Evolutionary conservation across 129 eudicot genomes (phyloP).

Genomic region (Glebionis coronaria): DNA sequence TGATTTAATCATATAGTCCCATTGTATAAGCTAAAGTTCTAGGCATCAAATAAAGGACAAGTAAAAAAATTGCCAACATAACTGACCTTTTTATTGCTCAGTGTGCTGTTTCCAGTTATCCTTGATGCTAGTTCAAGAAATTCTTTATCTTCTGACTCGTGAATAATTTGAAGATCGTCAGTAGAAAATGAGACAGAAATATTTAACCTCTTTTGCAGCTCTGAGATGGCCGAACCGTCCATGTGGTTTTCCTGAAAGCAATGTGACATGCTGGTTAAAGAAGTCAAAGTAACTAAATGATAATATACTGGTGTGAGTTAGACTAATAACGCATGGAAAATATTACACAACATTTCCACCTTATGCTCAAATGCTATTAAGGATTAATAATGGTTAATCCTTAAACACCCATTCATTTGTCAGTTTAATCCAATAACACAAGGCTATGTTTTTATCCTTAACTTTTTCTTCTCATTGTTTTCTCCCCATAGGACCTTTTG

Average conservation of each 20-base stretch:
- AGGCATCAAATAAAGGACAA: slow-evolving; percentile 1
- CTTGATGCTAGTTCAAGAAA: slow-evolving; percentile 57
- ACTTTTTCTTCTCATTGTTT: too few relatives aligned
- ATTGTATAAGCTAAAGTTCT: background rate
- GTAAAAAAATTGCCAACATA: slow-evolving; percentile 5
- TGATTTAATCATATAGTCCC: slow-evolving; percentile 22
- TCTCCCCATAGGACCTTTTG: too few relatives aligned
- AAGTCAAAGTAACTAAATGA: background rate
- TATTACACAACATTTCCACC: too few relatives aligned
- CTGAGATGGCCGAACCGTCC: slow-evolving; percentile 52
- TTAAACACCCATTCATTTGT: background rate
- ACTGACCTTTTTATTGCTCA: slow-evolving; percentile 38
- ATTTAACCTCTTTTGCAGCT: slow-evolving; percentile 53
- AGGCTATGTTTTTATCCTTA: too few relatives aligned
- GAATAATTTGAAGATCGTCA: slow-evolving; percentile 38
- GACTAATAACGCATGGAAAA: too few relatives aligned
- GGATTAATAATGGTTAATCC: background rate
- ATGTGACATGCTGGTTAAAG: background rate
- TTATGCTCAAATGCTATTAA: too few relatives aligned
- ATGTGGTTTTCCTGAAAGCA: slow-evolving; percentile 52
- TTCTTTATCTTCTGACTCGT: slow-evolving; percentile 75
- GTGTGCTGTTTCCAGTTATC: slow-evolving; percentile 37
- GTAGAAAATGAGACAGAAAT: slow-evolving; percentile 41
- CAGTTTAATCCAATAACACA: background rate
- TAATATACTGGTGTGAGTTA: too few relatives aligned